phyloP scores from a whole-genome alignment of 2,329 filamentous ascomycete genomes.

The Bipolaris oryzae region DNA sequence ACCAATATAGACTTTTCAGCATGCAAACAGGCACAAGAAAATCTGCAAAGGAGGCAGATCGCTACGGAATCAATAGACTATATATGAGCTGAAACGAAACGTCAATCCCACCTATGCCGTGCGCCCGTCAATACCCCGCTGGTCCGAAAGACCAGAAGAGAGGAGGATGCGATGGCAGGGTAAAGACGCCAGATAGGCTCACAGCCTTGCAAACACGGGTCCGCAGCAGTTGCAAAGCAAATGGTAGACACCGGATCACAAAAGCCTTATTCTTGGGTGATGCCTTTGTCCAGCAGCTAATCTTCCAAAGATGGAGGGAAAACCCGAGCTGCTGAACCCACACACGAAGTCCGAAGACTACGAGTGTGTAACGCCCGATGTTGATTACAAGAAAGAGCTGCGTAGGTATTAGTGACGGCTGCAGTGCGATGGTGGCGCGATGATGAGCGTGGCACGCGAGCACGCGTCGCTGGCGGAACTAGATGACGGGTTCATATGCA shows the following conservation, averaged over 20 bases:
- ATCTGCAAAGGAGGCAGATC: neutral
- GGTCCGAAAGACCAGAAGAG: constrained; percentile 18
- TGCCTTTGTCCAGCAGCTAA: constrained; percentile 48
- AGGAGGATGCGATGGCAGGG: constrained; percentile 34
- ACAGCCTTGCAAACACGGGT: constrained; percentile 16
- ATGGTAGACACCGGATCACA: constrained; percentile 7
- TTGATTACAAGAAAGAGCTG: neutral
- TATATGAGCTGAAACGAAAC: constrained; percentile 47
- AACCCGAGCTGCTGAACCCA: constrained; percentile 40
- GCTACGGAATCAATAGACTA: neutral
- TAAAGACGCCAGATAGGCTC: constrained; percentile 44
- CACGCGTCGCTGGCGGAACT: neutral
- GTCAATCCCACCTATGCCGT: constrained; percentile 34
- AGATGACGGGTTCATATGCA: neutral
- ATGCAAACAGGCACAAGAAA: neutral
- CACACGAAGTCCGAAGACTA: constrained; percentile 32
- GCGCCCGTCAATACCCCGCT: constrained; percentile 33
- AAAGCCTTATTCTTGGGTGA: constrained; percentile 38
- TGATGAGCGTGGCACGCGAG: neutral
- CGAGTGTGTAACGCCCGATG: constrained; percentile 31
- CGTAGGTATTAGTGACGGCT: neutral
- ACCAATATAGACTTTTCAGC: constrained; percentile 5
- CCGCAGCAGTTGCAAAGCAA: constrained; percentile 22
- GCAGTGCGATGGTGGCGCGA: neutral
- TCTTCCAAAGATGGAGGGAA: constrained; percentile 29